Evolutionary conservation across 2,329 filamentous ascomycete species (phyloP), one percentile per base, ranked within the genome.

Genomic region (Malbranchea cinnamomea): DNA sequence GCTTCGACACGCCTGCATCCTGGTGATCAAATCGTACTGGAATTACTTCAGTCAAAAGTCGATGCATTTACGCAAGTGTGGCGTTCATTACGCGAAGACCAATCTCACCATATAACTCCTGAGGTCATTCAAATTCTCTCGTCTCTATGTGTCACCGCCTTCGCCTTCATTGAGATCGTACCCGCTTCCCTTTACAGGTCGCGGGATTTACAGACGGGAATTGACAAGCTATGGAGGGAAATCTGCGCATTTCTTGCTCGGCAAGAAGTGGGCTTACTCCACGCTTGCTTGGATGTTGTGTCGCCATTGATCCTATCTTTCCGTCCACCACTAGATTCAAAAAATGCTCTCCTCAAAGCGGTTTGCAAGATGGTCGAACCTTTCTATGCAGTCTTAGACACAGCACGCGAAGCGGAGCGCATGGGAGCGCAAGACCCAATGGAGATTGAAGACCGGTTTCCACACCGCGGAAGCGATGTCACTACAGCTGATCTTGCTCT

Each of bases 81-180:
- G 62, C 48, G 49, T 28, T 49, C 55, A 13, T 48, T 58, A 34
- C 48, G 41, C 16, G 41, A 52, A 21, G 53, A 62, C 11, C 60
- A 53, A 24, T 47, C 53, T n/a, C 53, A 59, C 30, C 55, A 55
- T 40, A 50, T 69, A 10, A 65, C 59, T 14, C 42, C 53, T 5
- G 63, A 69, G 33, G 59, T 65, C 43, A 44, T 68, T 37, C 62
- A 63, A 21, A 55, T 64, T 17, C 33, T 67, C n/a, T 49, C 51
- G 4, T 63, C 59, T n/a, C 53, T 65, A 26, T 65, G 61, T 41
- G 50, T 65, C 12, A 49, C 61, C 13, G 49, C 45, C 14, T 44
- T 46, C 12, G 35, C 64, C 28, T 48, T 48, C 46, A 36, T 42
- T 37, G 58, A 36, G 38, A 61, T 26, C 35, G 43, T 48, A 25